Percentiles rank a stretch among this genome's conserved stretches.
Evolutionary conservation across 805 yeast species (phyloP).

Genomic region (Spathaspora passalidarum): DNA sequence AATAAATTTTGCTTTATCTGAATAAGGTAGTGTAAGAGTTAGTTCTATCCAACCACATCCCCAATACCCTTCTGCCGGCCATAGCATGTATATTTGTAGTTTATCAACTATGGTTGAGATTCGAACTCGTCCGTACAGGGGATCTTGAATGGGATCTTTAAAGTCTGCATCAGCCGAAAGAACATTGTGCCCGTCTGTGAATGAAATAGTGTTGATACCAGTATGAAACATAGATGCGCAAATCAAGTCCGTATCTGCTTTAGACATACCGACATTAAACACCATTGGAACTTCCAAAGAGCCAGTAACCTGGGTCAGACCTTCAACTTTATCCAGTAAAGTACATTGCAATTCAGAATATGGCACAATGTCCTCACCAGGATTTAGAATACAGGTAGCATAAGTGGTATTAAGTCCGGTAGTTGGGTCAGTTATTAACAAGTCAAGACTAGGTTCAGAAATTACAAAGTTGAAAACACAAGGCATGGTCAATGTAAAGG

Average conservation of each 20-base stretch:
- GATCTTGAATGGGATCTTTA: slow-evolving; percentile 5
- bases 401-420: slow-evolving; percentile 9
- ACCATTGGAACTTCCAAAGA: slow-evolving; percentile 17
- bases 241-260: slow-evolving; percentile 13
- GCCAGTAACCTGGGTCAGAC: slow-evolving; percentile 15
- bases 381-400: slow-evolving; percentile 20
- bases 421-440: slow-evolving; percentile 11
- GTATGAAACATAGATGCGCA: slow-evolving; percentile 14
- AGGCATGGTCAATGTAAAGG: slow-evolving; percentile 23
- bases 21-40: slow-evolving; percentile 15
- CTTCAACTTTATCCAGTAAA: slow-evolving; percentile 8
- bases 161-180: slow-evolving; percentile 12
- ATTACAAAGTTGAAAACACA: slow-evolving; percentile 24
- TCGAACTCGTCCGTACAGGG: slow-evolving; percentile 12
- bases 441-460: slow-evolving; percentile 9
- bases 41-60: slow-evolving; percentile 22
- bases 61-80: slow-evolving; percentile 14
- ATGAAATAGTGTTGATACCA: slow-evolving; percentile 18
- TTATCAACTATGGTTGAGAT: slow-evolving; percentile 14
- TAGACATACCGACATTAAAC: slow-evolving; percentile 19
- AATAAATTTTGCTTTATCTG: slow-evolving; percentile 20
- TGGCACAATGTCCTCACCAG: slow-evolving; percentile 15
- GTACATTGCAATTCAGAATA: slow-evolving; percentile 18
- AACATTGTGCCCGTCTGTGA: slow-evolving; percentile 14
- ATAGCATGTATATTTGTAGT: slow-evolving; percentile 11